Base-by-base conservation (phyloP, 441 rosid species). In the Pelargonium australe region DNA sequence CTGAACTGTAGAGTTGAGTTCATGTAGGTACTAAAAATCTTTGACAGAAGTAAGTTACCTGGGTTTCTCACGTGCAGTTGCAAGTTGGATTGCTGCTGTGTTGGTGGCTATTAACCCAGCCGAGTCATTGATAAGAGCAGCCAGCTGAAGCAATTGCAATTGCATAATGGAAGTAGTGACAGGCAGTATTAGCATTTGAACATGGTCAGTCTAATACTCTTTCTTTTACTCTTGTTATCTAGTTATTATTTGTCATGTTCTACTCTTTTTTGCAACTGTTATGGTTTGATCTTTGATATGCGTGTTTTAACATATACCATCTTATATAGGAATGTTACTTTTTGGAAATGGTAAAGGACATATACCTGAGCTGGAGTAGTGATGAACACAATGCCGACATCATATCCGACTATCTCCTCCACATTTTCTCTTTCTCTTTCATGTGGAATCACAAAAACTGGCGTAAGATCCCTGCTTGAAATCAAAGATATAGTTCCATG, bases 61-160 rank as follows among this genome's bases (percentile, higher is more conserved):
- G 0, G 95, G 98, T 79, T 83, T 94, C 58, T 68, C 82, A 3
- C 97, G 86, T 0, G 93, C 93, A 73, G 77, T 82, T 68, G 97
- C 97, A 11, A 91, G 88, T 74, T 88, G 97, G 75, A 91, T 80
- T 25, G 98, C 97, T 70, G 89, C 92, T 67, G 97, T 91, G 65
- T 94, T 94, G 63, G 98, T 88, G n/a, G 98, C 88, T 31, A 94
- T 85, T 60, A 94, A 90, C 53, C 95, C 97, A 61, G 91, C 87
- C 2, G 96, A 88, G 79, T 94, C 95, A 74, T 94, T 88, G 75
- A 94, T 84, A 16, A 94, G 84, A 67, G 95, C 97, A 68, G 97
- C 96, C 66, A 94, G 81, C 97, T 94, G 80, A 72, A 81, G 68
- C 70, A 78, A 17, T 58, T 44, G 51, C 17, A 72, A 45, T 19